Percentiles rank a stretch among this genome's conserved stretches.
Evolutionary conservation across 2,329 filamentous ascomycete genomes (phyloP).

Genomic region (Uncinocarpus reesii): DNA sequence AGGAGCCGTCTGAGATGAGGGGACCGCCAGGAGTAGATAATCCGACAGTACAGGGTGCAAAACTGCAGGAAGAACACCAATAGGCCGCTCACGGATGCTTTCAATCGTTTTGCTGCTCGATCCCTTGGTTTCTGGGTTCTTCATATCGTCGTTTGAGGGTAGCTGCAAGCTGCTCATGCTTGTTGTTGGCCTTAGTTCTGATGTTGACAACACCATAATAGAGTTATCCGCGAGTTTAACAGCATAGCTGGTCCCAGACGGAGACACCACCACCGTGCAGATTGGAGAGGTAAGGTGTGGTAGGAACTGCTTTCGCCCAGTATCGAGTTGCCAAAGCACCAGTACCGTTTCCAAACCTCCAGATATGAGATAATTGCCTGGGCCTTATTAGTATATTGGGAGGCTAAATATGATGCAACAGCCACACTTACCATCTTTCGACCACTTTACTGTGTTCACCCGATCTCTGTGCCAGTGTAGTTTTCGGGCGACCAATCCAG

Average conservation of each 20-base stretch:
- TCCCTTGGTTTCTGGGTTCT: conserved; percentile 13
- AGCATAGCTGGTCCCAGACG: conserved; percentile 67
- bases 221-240: conserved; percentile 87
- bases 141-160: conserved; percentile 21
- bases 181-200: conserved; percentile 72
- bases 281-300: conserved; percentile 85
- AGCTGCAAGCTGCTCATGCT: conserved; percentile 74
- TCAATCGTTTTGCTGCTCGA: conserved; percentile 25
- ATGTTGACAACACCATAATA: conserved; percentile 77
- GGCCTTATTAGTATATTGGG: not conserved
- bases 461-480: conserved; percentile 86
- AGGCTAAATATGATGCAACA: conserved; percentile 2
- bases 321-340: conserved; percentile 88
- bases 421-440: conserved; percentile 62
- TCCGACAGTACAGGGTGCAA: conserved; percentile 54
- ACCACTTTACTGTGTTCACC: conserved; percentile 83
- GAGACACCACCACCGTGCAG: conserved; percentile 73
- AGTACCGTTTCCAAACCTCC: conserved; percentile 83
- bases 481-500: conserved; percentile 47
- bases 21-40: conserved; percentile 58
- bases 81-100: too few species aligned
- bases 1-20: conserved; percentile 39
- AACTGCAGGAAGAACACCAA: conserved; percentile 42
- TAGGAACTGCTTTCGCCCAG: conserved; percentile 67
- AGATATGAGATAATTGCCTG: conserved; percentile 87